phyloP scores from a whole-genome alignment of 148 eudicot species.

The Spergularia bocconei region DNA sequence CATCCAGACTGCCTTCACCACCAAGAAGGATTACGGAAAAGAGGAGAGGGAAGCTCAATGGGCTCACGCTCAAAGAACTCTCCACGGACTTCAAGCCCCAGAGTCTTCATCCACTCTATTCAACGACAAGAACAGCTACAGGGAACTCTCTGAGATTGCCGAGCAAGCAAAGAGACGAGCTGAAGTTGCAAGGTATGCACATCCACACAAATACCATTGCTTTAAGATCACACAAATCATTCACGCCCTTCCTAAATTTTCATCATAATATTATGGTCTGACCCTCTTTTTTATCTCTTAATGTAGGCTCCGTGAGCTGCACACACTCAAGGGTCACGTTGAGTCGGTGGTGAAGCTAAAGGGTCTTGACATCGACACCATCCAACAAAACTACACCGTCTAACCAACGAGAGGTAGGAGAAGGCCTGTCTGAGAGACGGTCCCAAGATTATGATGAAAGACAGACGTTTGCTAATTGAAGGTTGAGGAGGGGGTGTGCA shows the following conservation, averaged over 20 bases:
- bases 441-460: slow-evolving; percentile 20
- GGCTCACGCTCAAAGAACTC: slow-evolving; percentile 88
- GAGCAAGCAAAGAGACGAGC: slow-evolving; percentile 93
- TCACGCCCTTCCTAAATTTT: background rate
- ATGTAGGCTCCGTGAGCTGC: slow-evolving; percentile 82
- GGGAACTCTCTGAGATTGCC: slow-evolving; percentile 86
- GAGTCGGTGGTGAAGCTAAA: slow-evolving; percentile 91
- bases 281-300: background rate
- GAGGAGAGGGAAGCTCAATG: slow-evolving; percentile 96
- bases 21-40: slow-evolving; percentile 87
- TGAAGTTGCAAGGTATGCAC: slow-evolving; percentile 77
- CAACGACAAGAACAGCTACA: slow-evolving; percentile 67
- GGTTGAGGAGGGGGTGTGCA: slow-evolving; percentile 10
- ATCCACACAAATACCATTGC: background rate
- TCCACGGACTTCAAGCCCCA: slow-evolving; percentile 86
- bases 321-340: slow-evolving; percentile 88
- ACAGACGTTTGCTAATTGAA: slow-evolving; percentile 33
- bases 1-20: slow-evolving; percentile 72
- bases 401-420: slow-evolving; percentile 24
- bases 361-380: slow-evolving; percentile 80
- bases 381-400: slow-evolving; percentile 80
- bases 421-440: background rate
- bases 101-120: slow-evolving; percentile 52
- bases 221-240: background rate
- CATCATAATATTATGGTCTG: background rate